Evolutionary conservation across 768 basidiomycete genomes (phyloP).

Genomic region (Royoungia palumana): DNA sequence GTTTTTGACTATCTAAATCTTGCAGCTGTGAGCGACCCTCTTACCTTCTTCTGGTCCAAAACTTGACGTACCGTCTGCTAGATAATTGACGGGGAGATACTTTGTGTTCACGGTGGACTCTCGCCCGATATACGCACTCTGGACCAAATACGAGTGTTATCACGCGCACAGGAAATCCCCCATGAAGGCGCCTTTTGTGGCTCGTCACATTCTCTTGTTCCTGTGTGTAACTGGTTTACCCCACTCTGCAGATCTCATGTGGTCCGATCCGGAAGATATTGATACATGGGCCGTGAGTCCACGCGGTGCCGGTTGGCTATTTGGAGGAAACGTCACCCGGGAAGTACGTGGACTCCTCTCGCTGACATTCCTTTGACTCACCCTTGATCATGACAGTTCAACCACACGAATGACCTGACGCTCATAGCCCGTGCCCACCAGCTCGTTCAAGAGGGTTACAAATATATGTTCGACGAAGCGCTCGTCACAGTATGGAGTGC

Average conservation of each 20-base stretch:
- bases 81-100: conserved; percentile 90
- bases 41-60: background rate
- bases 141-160: conserved; percentile 90
- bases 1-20: conserved; percentile 96
- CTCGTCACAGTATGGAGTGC: conserved; percentile 94
- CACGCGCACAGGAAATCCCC: conserved; percentile 95
- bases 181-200: conserved; percentile 99
- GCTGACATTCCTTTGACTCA: conserved; percentile 1
- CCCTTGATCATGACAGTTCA: conserved; percentile 57
- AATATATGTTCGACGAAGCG: conserved; percentile 93
- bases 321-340: conserved; percentile 79
- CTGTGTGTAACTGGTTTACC: background rate
- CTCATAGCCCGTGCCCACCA: conserved; percentile 96
- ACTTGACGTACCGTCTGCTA: conserved; percentile 26
- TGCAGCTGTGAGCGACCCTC: conserved; percentile 65
- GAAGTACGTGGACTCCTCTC: conserved; percentile 49
- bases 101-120: conserved; percentile 95
- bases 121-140: conserved; percentile 94
- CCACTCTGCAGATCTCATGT: conserved; percentile 77
- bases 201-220: conserved; percentile 28
- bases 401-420: conserved; percentile 81
- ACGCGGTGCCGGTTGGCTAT: conserved; percentile 93
- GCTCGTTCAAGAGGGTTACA: conserved; percentile 93
- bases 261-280: conserved; percentile 95
- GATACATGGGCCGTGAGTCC: conserved; percentile 97